Evolutionary conservation across 2,329 filamentous ascomycete species (phyloP).

Genomic region (Lecanicillium sp.): DNA sequence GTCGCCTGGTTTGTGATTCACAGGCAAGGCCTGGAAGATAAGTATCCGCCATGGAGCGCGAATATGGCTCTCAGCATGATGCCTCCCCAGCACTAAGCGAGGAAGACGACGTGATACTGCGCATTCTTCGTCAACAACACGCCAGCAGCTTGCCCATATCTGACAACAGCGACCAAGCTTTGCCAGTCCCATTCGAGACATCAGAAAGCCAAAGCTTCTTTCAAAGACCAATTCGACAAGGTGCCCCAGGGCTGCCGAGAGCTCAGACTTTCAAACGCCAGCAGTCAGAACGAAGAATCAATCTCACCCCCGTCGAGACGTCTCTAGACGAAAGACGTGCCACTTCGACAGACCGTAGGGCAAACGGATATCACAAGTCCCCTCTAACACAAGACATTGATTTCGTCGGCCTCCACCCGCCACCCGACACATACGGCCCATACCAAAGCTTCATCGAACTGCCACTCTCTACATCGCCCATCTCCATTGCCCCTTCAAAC

Average conservation of each 20-base stretch:
- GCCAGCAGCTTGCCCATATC: too few relatives aligned
- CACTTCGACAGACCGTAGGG: slow-evolving; percentile 54
- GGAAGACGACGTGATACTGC: too few relatives aligned
- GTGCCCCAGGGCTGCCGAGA: slow-evolving; percentile 72
- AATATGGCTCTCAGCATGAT: too few relatives aligned
- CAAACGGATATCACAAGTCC: slow-evolving; percentile 23
- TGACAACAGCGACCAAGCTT: too few relatives aligned
- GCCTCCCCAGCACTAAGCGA: too few relatives aligned
- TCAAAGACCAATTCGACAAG: slow-evolving; percentile 31
- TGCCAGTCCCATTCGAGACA: not conserved
- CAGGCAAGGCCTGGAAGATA: too few relatives aligned
- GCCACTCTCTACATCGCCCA: not conserved
- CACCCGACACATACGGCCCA: not conserved
- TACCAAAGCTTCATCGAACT: not conserved
- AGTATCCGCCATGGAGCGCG: too few relatives aligned
- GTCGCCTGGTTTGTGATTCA: too few relatives aligned
- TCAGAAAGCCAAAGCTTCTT: not conserved
- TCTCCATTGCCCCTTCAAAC: not conserved
- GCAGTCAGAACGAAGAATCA: slow-evolving; percentile 70
- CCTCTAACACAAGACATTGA: slow-evolving; percentile 14
- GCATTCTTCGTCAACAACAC: too few relatives aligned
- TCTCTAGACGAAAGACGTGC: slow-evolving; percentile 63
- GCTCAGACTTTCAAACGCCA: slow-evolving; percentile 75
- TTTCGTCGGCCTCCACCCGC: not conserved
- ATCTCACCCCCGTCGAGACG: slow-evolving; percentile 58